Evolutionary conservation across 805 yeast species (phyloP).

Genomic region (Cyberlindnera maritima): DNA sequence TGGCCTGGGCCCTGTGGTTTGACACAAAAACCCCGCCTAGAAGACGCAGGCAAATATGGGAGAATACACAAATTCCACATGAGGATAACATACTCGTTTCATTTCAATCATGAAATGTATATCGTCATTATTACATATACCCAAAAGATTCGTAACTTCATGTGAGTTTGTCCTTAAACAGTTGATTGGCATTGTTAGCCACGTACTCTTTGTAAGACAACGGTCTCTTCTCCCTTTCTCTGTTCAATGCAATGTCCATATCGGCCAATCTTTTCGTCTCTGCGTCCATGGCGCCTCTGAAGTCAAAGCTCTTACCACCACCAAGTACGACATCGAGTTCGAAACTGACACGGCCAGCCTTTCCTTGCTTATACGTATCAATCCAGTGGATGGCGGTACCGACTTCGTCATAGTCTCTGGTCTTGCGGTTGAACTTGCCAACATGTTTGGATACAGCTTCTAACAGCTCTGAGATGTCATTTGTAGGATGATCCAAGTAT

Average conservation of each 20-base stretch:
- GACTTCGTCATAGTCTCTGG: conserved; percentile 44
- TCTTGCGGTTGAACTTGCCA: conserved; percentile 28
- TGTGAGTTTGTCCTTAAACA: conserved; percentile 16
- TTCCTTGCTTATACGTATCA: conserved; percentile 59
- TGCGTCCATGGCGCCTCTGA: conserved; percentile 5
- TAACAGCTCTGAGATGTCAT: conserved; percentile 59
- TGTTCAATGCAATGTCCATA: conserved; percentile 25
- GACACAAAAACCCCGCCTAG: too few relatives aligned
- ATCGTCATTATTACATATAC: too few relatives aligned
- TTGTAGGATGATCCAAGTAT: conserved; percentile 63
- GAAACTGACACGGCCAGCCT: conserved; percentile 26
- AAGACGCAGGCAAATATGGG: too few relatives aligned
- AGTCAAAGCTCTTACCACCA: conserved; percentile 17
- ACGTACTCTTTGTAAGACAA: conserved; percentile 20
- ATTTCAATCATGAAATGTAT: too few relatives aligned
- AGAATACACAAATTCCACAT: too few relatives aligned
- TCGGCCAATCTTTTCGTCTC: conserved; percentile 21
- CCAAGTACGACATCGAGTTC: conserved; percentile 23
- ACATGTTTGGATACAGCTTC: conserved; percentile 43
- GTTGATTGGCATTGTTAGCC: conserved; percentile 25
- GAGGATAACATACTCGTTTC: too few relatives aligned
- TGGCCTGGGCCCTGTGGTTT: too few relatives aligned
- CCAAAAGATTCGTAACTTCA: too few relatives aligned
- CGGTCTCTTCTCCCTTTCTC: conserved; percentile 14
- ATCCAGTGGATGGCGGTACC: conserved; percentile 67